phyloP scores from a whole-genome alignment of 108 stramenopile species.

The Aurantiochytrium sp. region DNA sequence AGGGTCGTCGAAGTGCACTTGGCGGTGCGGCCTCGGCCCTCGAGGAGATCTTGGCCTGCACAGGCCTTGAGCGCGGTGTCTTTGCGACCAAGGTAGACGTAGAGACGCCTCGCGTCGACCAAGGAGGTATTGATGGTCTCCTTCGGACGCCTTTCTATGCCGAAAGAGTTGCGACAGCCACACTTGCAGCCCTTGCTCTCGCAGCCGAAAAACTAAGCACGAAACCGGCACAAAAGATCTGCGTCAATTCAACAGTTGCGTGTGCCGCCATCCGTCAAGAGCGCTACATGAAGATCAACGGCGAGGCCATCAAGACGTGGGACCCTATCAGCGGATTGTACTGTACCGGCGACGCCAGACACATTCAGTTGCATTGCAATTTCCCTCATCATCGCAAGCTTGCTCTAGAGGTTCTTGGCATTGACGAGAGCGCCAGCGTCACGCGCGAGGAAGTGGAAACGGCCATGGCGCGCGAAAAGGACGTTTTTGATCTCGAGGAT shows the following conservation, averaged over 20 bases:
- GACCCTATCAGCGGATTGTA: not conserved
- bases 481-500: not conserved
- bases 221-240: not conserved
- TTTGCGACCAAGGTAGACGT: not conserved
- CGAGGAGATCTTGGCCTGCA: not conserved
- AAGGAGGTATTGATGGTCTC: not conserved
- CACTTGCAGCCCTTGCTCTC: not conserved
- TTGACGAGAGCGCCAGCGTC: not conserved
- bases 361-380: not conserved
- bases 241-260: not conserved
- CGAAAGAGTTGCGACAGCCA: not conserved
- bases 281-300: not conserved
- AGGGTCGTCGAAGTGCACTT: too few relatives aligned
- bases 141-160: not conserved
- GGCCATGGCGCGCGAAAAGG: not conserved
- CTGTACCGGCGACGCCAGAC: not conserved
- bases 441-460: not conserved
- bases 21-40: too few relatives aligned
- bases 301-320: not conserved
- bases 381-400: not conserved
- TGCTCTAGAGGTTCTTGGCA: not conserved
- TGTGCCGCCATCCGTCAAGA: not conserved
- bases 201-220: not conserved
- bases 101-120: not conserved
- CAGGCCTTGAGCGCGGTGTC: not conserved